Conservation (phyloP, 345 rosid species). For the Euphorbia peplus region DNA sequence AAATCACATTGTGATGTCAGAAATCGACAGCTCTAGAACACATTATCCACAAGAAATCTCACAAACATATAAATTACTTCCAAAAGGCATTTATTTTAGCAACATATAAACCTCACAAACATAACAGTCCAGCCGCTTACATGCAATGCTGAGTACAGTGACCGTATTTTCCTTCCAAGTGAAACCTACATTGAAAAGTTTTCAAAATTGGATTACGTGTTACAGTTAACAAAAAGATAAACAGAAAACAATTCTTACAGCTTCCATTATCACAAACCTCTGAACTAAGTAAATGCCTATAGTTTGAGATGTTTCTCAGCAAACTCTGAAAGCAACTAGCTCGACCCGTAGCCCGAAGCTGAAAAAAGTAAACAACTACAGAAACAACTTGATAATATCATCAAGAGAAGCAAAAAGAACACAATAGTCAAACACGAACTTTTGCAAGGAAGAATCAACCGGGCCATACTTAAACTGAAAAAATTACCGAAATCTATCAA, state of each 20-base stretch:
- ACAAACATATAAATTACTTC: conserved; percentile 1
- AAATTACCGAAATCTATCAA: neutral
- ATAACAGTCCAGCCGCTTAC: conserved; percentile 36
- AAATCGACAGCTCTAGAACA: neutral
- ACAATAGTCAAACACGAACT: conserved; percentile 58
- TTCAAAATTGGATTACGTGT: too few species aligned
- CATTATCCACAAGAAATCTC: conserved; percentile 13
- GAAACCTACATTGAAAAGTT: conserved; percentile 38
- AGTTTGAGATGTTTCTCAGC: conserved; percentile 34
- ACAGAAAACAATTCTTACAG: neutral
- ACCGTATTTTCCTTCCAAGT: conserved; percentile 34
- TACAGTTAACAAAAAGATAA: too few species aligned
- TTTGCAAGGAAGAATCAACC: conserved; percentile 76
- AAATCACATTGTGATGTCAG: too few species aligned
- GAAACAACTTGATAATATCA: too few species aligned
- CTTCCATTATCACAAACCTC: conserved; percentile 42
- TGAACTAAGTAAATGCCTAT: conserved; percentile 40
- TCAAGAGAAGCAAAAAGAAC: neutral
- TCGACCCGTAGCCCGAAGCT: conserved; percentile 39
- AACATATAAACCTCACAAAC: neutral
- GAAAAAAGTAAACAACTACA: conserved; percentile 15
- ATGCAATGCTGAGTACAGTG: conserved; percentile 36
- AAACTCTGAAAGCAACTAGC: conserved; percentile 35
- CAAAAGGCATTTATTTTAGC: neutral
- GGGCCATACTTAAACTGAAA: conserved; percentile 56